Evolutionary conservation across 345 rosid species (phyloP), one percentile per base, ranked within the genome.

Genomic region (Dovyalis caffra): DNA sequence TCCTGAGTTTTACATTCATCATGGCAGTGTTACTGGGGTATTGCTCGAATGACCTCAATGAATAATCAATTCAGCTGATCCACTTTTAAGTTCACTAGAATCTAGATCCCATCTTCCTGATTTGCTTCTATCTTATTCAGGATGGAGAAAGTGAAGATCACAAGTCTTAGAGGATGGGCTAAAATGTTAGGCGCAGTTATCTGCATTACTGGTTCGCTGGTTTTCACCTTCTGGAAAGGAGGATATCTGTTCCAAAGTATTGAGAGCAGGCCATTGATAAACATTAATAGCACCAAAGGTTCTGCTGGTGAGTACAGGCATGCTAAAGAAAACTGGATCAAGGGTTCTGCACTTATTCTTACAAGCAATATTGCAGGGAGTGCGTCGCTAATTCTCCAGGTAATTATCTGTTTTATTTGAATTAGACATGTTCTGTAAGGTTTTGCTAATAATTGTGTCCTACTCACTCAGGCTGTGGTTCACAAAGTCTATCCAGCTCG

Each of bases 181-280:
- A 87, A 85, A 77, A 76, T 84, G 16, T 3, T 78, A 1, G 90
- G 87, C 9, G 74, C 84, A 0, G 11, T 77, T 2, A 62, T 81
- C 5, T 83, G 86, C 76, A 14, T 85, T 1, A 77, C 66, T 14
- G 83, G 90, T 0, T 85, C 88, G 23, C 82, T 88, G 38, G 29
- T 77, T 18, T 86, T 86, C 64, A 85, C 84, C 60, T 82, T 86
- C 64, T 86, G 92, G 85, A 88, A 79, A 75, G 87, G 81, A 61
- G 83, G 81, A n/a, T 81, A 66, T 43, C 60, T 83, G 15, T 71
- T 68, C 31, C 75, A 77, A 70, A 66, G 85, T 80, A 56, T 78
- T 70, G 72, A 58, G 57, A 28, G 77, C 16, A 75, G 68, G 68
- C 87, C 88, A 2, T 71, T 87, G 63, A 49, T 88, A 62, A 78